Conservation (phyloP, 306 rosid genomes). For the Glycine tomentella region DNA sequence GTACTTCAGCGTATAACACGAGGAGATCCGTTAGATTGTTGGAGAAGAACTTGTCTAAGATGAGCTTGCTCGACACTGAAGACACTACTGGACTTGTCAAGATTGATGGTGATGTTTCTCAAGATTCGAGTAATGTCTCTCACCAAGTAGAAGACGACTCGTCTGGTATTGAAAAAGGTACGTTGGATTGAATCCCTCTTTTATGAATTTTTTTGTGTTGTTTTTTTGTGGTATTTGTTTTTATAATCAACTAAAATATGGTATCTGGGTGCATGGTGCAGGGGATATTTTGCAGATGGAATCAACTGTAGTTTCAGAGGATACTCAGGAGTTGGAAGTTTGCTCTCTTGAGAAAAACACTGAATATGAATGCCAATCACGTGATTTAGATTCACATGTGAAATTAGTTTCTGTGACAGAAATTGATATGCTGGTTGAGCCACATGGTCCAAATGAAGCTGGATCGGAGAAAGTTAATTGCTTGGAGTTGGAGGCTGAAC, state of each 20-base stretch:
- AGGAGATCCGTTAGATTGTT: constrained; percentile 74
- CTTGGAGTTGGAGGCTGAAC: constrained; percentile 15
- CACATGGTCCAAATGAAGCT: background rate
- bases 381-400: constrained; percentile 19
- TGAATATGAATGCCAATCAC: constrained; percentile 24
- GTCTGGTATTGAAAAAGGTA: constrained; percentile 49
- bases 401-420: constrained; percentile 14
- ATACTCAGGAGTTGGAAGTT: constrained; percentile 46
- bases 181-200: constrained; percentile 32
- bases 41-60: constrained; percentile 64
- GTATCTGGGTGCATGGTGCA: constrained; percentile 32
- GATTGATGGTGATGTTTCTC: constrained; percentile 49
- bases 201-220: background rate
- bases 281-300: constrained; percentile 43
- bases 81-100: constrained; percentile 37
- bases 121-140: constrained; percentile 46
- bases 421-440: background rate
- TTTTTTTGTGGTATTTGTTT: background rate
- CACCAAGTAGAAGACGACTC: constrained; percentile 37
- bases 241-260: background rate
- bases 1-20: constrained; percentile 57
- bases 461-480: constrained; percentile 8
- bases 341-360: constrained; percentile 39
- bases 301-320: constrained; percentile 45
- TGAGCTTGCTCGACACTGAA: constrained; percentile 55